A percentile compares a stretch with the other conserved stretches of the same genome.
Evolutionary conservation across 192 early-diverging fungal genomes (phyloP).

Genomic region (Diversispora eburnea): DNA sequence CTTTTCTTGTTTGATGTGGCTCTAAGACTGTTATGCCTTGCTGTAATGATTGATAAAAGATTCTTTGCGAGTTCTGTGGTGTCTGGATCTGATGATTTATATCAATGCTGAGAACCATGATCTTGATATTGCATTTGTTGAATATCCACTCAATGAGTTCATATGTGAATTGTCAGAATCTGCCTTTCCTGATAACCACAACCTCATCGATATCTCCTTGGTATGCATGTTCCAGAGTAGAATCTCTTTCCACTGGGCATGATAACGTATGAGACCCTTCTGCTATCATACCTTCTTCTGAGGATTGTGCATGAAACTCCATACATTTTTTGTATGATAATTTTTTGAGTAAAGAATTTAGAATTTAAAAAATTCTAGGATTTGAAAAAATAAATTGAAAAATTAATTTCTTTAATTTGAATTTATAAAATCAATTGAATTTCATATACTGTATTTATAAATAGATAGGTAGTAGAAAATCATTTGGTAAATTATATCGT

Average conservation of each 20-base stretch:
- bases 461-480: constrained; percentile 41
- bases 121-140: no score
- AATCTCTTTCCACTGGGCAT: no score
- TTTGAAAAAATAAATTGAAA: no score
- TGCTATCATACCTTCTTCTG: no score
- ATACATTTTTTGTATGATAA: neutral
- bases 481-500: constrained; percentile 44
- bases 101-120: no score
- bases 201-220: neutral
- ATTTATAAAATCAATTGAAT: neutral
- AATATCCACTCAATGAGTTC: neutral
- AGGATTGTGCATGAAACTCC: no score
- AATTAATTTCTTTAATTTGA: no score
- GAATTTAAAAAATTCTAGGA: no score
- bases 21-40: neutral
- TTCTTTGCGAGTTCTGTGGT: neutral
- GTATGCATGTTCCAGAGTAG: neutral
- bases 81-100: no score
- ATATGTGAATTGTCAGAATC: neutral
- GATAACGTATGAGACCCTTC: no score
- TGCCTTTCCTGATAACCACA: neutral
- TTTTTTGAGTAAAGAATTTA: no score
- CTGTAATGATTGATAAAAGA: constrained; percentile 1
- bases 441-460: neutral
- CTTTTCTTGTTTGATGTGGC: neutral